Conservation (phyloP, 805 yeast genomes). For the Candida coquimbonensis region DNA sequence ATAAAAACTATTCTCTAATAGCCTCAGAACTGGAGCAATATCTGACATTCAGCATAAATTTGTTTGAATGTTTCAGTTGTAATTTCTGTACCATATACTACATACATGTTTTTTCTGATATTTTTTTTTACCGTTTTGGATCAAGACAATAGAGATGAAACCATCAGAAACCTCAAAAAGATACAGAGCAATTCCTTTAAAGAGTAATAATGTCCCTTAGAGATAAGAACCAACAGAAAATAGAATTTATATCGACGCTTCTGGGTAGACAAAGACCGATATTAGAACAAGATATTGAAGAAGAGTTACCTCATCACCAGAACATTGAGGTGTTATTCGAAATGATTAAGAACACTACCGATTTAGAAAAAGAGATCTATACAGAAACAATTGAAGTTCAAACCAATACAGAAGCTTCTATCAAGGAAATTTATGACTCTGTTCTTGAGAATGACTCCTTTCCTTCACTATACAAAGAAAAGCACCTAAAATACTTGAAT, state of each 20-base stretch:
- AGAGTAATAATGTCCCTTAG: background rate
- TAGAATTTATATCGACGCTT: slow-evolving; percentile 2
- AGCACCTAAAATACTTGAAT: slow-evolving; percentile 15
- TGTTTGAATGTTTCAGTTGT: background rate
- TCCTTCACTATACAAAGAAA: slow-evolving; percentile 10
- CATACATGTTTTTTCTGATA: background rate
- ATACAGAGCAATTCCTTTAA: background rate
- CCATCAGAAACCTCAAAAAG: background rate
- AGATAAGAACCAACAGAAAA: background rate
- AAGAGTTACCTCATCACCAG: background rate
- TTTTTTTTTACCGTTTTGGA: slow-evolving; percentile 2
- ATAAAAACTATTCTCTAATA: background rate
- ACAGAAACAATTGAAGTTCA: slow-evolving; percentile 33
- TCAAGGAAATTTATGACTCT: slow-evolving; percentile 27
- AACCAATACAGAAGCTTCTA: slow-evolving; percentile 24
- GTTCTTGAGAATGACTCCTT: slow-evolving; percentile 12
- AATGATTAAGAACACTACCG: slow-evolving; percentile 10
- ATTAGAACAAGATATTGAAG: background rate
- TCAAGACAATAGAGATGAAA: slow-evolving; percentile 1
- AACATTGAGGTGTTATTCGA: slow-evolving; percentile 11
- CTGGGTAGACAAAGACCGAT: slow-evolving; percentile 10
- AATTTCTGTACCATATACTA: background rate
- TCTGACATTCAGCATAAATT: background rate
- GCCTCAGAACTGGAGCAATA: background rate
- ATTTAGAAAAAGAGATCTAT: slow-evolving; percentile 23